Base-by-base conservation (phyloP, 176 grass and related monocot genomes). In the Saccharum officinarum region DNA sequence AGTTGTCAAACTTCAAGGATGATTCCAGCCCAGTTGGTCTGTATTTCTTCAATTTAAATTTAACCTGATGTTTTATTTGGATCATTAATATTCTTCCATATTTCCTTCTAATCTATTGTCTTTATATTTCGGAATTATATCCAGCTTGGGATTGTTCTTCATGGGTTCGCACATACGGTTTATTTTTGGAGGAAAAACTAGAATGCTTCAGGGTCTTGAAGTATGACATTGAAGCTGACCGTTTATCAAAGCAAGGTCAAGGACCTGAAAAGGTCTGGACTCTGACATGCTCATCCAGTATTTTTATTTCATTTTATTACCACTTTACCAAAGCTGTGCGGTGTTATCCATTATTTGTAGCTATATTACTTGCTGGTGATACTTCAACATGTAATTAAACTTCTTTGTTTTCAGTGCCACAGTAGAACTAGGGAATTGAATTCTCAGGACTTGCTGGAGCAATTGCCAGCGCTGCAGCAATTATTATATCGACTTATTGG, bases 1-100 rank as follows among this genome's bases (percentile, higher is more conserved):
- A 98, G 85, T 47, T 95, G 55, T 91, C 93, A 45, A 98, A 94
- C 84, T 95, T 98, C 93, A 98, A 98, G 89, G 96, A 98, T 79
- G 88, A 98, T 65, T 98, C 96, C 13, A 95, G 83, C 67, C 88
- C 96, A n/a, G 79, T 98, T 64, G 96, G 96, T 98, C 44, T 68
- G 80, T 80, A 69, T 75, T 84, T 88, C 4, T 69, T 72, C 20
- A 60, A 69, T 45, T 45, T 25, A 26, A 81, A 42, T 55, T 68
- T 64, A n/a, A 78, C 34, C 10, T 67, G 42, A 11, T 63, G 9
- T 76, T 28, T 67, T 73, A 28, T 63, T 67, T 25, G 75, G 17
- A 26, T 46, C 5, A 85, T 47, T 41, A 55, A 59, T 65, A 3
- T 75, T 67, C 59, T 28, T 78, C 82, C 75, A 2, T 54, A 54